Conservation (phyloP, 2,329 filamentous ascomycete species). For the Claviceps sorghi region DNA sequence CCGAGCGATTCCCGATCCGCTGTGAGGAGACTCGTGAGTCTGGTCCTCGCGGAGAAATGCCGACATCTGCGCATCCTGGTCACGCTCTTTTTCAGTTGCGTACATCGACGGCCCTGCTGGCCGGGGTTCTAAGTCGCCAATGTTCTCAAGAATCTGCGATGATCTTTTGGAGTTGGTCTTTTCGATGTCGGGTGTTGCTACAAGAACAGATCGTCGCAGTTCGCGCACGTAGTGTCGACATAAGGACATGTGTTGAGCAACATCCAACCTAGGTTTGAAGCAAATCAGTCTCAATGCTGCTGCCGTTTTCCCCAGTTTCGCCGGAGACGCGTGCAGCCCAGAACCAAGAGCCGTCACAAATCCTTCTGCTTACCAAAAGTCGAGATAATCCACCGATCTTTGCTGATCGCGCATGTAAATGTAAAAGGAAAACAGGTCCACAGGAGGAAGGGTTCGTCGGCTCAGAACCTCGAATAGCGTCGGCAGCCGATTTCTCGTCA, state of each 20-base stretch:
- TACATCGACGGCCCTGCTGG: slow-evolving; percentile 48
- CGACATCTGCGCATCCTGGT: slow-evolving; percentile 79
- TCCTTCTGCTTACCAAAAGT: slow-evolving; percentile 68
- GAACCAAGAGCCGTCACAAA: neutral
- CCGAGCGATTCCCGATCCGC: slow-evolving; percentile 29
- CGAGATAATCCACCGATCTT: slow-evolving; percentile 90
- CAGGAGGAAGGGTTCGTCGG: slow-evolving; percentile 82
- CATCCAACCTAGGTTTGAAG: slow-evolving; percentile 66
- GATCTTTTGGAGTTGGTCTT: slow-evolving; percentile 70
- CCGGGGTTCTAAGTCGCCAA: slow-evolving; percentile 50
- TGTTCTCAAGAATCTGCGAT: slow-evolving; percentile 59
- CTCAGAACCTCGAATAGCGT: slow-evolving; percentile 93
- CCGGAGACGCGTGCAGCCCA: neutral
- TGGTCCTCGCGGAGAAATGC: slow-evolving; percentile 64
- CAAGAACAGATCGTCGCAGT: slow-evolving; percentile 78
- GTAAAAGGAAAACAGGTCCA: slow-evolving; percentile 97
- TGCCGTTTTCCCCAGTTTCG: neutral
- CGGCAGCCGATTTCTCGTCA: slow-evolving; percentile 68
- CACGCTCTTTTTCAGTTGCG: slow-evolving; percentile 54
- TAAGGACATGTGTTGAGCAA: slow-evolving; percentile 95
- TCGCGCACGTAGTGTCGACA: slow-evolving; percentile 96
- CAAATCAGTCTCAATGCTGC: neutral
- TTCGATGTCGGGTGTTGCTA: slow-evolving; percentile 83
- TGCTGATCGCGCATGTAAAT: slow-evolving; percentile 99
- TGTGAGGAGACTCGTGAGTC: slow-evolving; percentile 41